Percentiles rank a stretch among this genome's conserved stretches.
Conservation (phyloP, 305 asterid genomes). For the Solanum hybrid region DNA sequence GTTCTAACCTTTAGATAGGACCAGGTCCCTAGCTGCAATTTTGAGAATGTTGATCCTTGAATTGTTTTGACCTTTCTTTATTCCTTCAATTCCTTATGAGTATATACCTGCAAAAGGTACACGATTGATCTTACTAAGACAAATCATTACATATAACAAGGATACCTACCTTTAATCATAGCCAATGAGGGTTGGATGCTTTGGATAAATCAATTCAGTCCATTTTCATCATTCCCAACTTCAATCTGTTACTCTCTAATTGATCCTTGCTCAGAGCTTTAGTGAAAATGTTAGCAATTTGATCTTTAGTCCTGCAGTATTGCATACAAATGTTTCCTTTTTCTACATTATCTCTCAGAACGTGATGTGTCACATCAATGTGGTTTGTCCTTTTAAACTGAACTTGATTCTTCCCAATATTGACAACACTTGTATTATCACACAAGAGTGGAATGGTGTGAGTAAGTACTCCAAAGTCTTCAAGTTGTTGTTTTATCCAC, state of each 20-base stretch:
- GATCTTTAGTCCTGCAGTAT: neutral
- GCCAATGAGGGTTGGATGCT: neutral
- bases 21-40: neutral
- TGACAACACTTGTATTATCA: neutral
- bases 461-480: neutral
- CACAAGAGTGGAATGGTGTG: neutral
- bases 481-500: neutral
- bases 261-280: neutral
- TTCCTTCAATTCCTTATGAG: neutral
- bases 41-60: neutral
- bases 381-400: neutral
- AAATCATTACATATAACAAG: no score
- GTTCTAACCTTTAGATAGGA: neutral
- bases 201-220: neutral
- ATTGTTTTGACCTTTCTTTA: neutral
- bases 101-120: neutral
- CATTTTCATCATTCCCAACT: neutral
- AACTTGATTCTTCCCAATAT: neutral
- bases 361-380: neutral
- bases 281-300: neutral
- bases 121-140: neutral
- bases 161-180: neutral
- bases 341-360: neutral
- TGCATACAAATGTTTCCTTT: neutral
- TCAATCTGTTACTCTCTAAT: neutral